phyloP scores from a whole-genome alignment of 768 basidiomycete species.

The Boletellus ananiceps region DNA sequence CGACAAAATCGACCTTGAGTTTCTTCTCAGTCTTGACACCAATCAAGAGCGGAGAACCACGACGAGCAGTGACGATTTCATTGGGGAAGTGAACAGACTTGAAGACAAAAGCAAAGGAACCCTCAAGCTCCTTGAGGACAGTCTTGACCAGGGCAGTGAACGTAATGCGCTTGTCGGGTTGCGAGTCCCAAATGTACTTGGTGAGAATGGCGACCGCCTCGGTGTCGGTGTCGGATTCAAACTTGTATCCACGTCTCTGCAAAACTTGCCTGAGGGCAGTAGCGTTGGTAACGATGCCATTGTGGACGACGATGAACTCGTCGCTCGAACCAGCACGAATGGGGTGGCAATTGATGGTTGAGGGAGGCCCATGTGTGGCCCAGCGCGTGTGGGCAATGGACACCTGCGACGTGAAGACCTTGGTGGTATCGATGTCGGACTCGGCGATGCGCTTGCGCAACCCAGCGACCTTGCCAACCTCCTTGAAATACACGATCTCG shows the following conservation, averaged over 20 bases:
- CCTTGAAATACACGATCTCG: constrained; percentile 84
- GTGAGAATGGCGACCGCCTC: constrained; percentile 94
- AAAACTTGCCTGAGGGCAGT: constrained; percentile 85
- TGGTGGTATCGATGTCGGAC: constrained; percentile 66
- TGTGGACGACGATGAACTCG: constrained; percentile 95
- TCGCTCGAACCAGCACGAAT: constrained; percentile 73
- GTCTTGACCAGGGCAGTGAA: constrained; percentile 94
- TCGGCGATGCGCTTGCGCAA: constrained; percentile 84
- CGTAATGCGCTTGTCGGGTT: constrained; percentile 75
- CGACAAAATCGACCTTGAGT: constrained; percentile 99
- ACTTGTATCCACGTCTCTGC: constrained; percentile 92
- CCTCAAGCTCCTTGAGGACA: constrained; percentile 95
- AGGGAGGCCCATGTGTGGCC: constrained; percentile 96
- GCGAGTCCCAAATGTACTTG: constrained; percentile 96
- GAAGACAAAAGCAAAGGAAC: constrained; percentile 99
- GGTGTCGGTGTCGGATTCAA: constrained; percentile 95
- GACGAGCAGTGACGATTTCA: constrained; percentile 91
- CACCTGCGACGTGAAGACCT: constrained; percentile 79
- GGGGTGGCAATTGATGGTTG: constrained; percentile 90
- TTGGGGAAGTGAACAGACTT: constrained; percentile 95
- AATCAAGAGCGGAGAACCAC: constrained; percentile 93
- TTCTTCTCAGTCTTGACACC: constrained; percentile 99
- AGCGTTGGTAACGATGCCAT: constrained; percentile 97
- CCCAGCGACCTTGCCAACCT: constrained; percentile 95
- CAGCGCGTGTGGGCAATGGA: constrained; percentile 99